Evolutionary conservation across 306 rosid species (phyloP).

Genomic region (Delonix regia): DNA sequence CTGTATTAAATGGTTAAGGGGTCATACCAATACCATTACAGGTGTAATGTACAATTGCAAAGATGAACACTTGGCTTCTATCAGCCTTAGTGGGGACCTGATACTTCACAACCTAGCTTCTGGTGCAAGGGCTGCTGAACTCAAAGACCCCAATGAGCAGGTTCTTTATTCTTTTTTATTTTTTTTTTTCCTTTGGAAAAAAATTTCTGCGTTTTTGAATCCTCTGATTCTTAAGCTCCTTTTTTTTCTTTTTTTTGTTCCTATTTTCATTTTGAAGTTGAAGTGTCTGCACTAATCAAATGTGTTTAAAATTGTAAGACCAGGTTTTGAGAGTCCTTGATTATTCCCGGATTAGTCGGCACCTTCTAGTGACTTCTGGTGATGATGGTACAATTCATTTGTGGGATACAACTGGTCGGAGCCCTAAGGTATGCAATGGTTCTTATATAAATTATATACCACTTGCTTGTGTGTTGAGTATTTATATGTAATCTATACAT

Average conservation of each 20-base stretch:
- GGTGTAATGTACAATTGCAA: constrained; percentile 96
- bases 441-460: neutral
- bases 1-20: constrained; percentile 92
- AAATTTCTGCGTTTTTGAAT: constrained; percentile 37
- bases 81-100: constrained; percentile 92
- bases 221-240: constrained; percentile 10
- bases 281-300: constrained; percentile 50
- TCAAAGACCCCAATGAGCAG: constrained; percentile 94
- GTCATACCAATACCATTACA: constrained; percentile 81
- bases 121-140: constrained; percentile 92
- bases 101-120: constrained; percentile 97
- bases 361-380: constrained; percentile 95
- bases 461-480: too few relatives aligned
- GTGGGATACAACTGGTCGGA: constrained; percentile 98
- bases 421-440: constrained; percentile 73
- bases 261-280: neutral
- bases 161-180: constrained; percentile 38
- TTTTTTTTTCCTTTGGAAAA: neutral
- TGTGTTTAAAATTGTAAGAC: constrained; percentile 76
- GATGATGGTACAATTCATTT: constrained; percentile 94
- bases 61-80: constrained; percentile 97
- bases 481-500: neutral
- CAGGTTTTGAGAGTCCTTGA: constrained; percentile 99
- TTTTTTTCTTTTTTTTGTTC: too few relatives aligned
- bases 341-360: constrained; percentile 91